Evolutionary conservation across 495 filamentous ascomycete genomes (phyloP).

Genomic region (Pyrenula massariospora): DNA sequence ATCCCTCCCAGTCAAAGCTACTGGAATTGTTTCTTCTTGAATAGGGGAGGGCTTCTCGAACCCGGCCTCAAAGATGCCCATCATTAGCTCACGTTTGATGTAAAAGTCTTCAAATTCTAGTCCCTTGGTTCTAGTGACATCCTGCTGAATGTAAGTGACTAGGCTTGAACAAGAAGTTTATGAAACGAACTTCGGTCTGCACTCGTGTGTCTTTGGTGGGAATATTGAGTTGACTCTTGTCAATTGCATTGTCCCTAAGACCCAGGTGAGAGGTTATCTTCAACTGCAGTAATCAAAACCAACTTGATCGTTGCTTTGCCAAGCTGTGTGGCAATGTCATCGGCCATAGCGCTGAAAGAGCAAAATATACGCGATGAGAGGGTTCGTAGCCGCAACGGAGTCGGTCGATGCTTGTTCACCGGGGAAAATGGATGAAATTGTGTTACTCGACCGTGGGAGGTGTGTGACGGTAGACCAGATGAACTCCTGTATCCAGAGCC

Average conservation of each 20-base stretch:
- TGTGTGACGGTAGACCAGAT: slow-evolving; percentile 3
- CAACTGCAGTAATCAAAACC: too few relatives aligned
- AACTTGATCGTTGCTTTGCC: slow-evolving; percentile 30
- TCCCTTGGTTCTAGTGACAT: slow-evolving; percentile 95
- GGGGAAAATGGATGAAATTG: too few relatives aligned
- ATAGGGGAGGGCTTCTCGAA: slow-evolving; percentile 98
- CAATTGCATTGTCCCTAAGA: background rate
- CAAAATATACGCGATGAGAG: too few relatives aligned
- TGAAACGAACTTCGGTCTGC: slow-evolving; percentile 73
- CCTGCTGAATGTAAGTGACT: slow-evolving; percentile 37
- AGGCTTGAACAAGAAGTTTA: slow-evolving; percentile 4
- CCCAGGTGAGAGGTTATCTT: background rate
- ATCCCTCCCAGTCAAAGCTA: slow-evolving; percentile 88
- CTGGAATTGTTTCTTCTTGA: slow-evolving; percentile 97
- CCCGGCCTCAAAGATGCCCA: slow-evolving; percentile 98
- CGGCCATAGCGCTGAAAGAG: slow-evolving; percentile 35
- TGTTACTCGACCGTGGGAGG: too few relatives aligned
- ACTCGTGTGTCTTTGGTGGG: slow-evolving; percentile 76
- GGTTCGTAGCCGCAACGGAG: too few relatives aligned
- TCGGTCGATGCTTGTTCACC: too few relatives aligned
- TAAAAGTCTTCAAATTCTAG: slow-evolving; percentile 95
- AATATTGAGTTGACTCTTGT: slow-evolving; percentile 63
- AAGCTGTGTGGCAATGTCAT: slow-evolving; percentile 56
- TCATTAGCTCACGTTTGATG: slow-evolving; percentile 86
- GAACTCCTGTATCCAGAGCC: slow-evolving; percentile 59